Evolutionary conservation across 2,329 filamentous ascomycete species (phyloP).

Genomic region (Cercospora citrullina): DNA sequence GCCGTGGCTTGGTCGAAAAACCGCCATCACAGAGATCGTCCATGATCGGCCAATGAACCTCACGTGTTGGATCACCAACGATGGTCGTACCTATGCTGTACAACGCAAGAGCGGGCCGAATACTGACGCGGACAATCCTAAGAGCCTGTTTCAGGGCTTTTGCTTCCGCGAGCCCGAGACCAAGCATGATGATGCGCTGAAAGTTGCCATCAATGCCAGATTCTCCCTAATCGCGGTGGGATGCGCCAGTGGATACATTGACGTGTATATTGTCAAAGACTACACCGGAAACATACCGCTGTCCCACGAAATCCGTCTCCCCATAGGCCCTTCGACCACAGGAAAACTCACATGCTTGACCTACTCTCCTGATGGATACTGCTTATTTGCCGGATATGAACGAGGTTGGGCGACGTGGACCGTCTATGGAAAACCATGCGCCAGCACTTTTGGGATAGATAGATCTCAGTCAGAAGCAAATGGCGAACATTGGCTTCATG

Average conservation of each 20-base stretch:
- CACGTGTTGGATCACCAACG: conserved; percentile 85
- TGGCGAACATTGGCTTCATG: conserved; percentile 79
- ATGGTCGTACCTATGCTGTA: conserved; percentile 86
- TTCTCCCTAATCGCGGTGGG: conserved; percentile 92
- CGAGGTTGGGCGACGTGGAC: conserved; percentile 96
- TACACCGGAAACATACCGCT: conserved; percentile 89
- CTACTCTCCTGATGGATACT: conserved; percentile 96
- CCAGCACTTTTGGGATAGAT: conserved; percentile 77
- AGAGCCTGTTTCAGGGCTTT: conserved; percentile 80
- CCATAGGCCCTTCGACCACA: conserved; percentile 65
- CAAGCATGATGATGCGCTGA: conserved; percentile 62
- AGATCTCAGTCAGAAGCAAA: conserved; percentile 63
- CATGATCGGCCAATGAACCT: conserved; percentile 96
- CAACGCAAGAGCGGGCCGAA: conserved; percentile 60
- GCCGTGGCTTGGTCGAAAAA: conserved; percentile 78
- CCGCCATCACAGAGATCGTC: conserved; percentile 77
- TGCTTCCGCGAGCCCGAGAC: conserved; percentile 78
- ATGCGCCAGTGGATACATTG: conserved; percentile 74
- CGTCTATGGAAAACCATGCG: conserved; percentile 88
- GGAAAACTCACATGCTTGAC: conserved; percentile 72
- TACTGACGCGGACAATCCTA: conserved; percentile 45
- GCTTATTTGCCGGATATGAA: conserved; percentile 89
- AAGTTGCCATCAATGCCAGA: conserved; percentile 84
- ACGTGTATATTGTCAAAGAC: conserved; percentile 90
- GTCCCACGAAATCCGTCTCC: conserved; percentile 74